Conservation (phyloP, 164 flowering plant genomes). For the grape (Vitis vinifera) region DNA sequence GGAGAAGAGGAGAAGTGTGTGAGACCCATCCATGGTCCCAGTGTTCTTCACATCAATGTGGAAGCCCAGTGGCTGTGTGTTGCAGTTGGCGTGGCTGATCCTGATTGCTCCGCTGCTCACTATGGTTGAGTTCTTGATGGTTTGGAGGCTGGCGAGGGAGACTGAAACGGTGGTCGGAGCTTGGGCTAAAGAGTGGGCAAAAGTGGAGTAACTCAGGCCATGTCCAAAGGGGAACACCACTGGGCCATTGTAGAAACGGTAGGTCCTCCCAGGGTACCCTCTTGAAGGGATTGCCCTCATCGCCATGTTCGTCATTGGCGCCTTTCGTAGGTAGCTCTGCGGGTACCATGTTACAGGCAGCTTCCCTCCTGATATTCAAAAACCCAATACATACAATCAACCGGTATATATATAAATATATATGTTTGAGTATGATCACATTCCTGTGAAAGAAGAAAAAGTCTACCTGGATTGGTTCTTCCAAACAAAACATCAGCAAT, state of each 20-base stretch:
- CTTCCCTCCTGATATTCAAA: slow-evolving; percentile 47
- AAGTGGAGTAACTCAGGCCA: slow-evolving; percentile 71
- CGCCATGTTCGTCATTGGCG: slow-evolving; percentile 78
- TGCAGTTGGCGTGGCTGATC: slow-evolving; percentile 40
- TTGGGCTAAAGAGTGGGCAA: slow-evolving; percentile 30
- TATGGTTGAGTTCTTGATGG: slow-evolving; percentile 28
- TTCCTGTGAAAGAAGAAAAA: too few species aligned
- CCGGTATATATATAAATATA: too few species aligned
- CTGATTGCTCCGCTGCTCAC: slow-evolving; percentile 23
- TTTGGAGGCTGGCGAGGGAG: slow-evolving; percentile 20
- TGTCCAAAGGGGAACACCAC: slow-evolving; percentile 68
- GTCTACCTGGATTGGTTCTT: slow-evolving; percentile 49
- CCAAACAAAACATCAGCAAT: slow-evolving; percentile 69
- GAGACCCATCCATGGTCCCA: slow-evolving; percentile 55
- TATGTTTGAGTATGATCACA: too few species aligned
- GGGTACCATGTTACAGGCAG: slow-evolving; percentile 87
- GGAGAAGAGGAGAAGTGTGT: slow-evolving; percentile 49
- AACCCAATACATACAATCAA: too few species aligned
- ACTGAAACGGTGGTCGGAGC: slow-evolving; percentile 34
- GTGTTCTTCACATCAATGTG: slow-evolving; percentile 55
- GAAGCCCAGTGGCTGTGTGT: slow-evolving; percentile 19
- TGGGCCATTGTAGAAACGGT: slow-evolving; percentile 71
- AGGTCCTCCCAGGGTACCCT: slow-evolving; percentile 81
- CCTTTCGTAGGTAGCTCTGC: slow-evolving; percentile 43
- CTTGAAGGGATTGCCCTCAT: slow-evolving; percentile 44